A percentile compares a stretch with the other conserved stretches of the same genome.
These are phyloP conservation scores for Suillus plorans DNA, from an alignment of 768 basidiomycete genomes.

Conservation along the genomic window DNA sequence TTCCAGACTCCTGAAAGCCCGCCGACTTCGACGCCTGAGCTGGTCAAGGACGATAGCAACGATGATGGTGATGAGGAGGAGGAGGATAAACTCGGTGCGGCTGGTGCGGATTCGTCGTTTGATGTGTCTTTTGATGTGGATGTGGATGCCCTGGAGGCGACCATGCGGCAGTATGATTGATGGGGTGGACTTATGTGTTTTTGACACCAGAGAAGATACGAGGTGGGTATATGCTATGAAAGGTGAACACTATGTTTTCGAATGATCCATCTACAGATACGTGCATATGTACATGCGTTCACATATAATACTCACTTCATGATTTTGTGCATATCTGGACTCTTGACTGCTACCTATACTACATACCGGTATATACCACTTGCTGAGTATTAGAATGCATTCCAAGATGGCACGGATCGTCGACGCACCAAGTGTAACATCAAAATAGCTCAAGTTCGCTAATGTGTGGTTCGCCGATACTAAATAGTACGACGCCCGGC, in stretches of 20 bases:
- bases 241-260: background rate
- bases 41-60: background rate
- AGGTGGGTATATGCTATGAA: background rate
- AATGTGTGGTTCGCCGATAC: too few species aligned
- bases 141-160: constrained; percentile 28
- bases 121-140: constrained; percentile 33
- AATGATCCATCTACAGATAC: background rate
- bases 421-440: too few species aligned
- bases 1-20: background rate
- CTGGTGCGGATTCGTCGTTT: constrained; percentile 28
- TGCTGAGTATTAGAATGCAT: too few species aligned
- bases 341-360: background rate
- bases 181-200: background rate
- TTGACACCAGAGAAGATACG: background rate
- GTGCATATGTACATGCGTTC: background rate
- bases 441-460: too few species aligned
- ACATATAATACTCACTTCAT: background rate
- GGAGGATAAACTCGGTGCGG: constrained; percentile 1
- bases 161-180: constrained; percentile 31
- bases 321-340: background rate
- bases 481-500: too few species aligned
- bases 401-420: too few species aligned
- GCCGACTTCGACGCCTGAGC: background rate
- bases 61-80: background rate
- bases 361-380: background rate